A percentile compares a stretch with the other conserved stretches of the same genome.
These are phyloP conservation scores for Berberis vulgaris DNA, from an alignment of 164 flowering plant species.

Conservation along the genomic window DNA sequence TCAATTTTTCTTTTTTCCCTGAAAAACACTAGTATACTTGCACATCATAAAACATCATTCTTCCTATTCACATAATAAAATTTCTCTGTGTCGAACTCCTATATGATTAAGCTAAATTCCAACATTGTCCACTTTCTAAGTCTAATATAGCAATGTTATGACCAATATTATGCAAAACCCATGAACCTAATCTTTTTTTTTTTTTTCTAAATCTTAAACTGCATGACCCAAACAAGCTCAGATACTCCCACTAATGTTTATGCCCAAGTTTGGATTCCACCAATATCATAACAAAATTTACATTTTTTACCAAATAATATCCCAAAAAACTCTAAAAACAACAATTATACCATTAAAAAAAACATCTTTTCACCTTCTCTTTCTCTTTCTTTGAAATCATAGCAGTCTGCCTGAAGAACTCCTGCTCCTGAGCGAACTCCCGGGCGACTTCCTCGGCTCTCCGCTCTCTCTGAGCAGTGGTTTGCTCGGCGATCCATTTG, in stretches of 20 bases:
- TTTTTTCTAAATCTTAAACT: not conserved
- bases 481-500: conserved; percentile 96
- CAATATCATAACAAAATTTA: not conserved
- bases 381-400: conserved; percentile 79
- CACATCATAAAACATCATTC: no score
- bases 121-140: no score
- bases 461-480: conserved; percentile 57
- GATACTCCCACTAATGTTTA: not conserved
- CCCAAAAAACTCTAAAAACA: not conserved
- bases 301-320: not conserved
- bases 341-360: not conserved
- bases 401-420: conserved; percentile 78
- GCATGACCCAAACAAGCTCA: not conserved
- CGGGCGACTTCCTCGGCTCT: conserved; percentile 78
- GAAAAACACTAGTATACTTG: no score
- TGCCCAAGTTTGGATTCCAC: not conserved
- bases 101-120: no score
- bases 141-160: no score
- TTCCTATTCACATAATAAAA: no score
- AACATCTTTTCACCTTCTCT: conserved; percentile 49
- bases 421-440: conserved; percentile 91
- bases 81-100: no score
- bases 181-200: not conserved
- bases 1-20: no score
- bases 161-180: not conserved